phyloP scores from a whole-genome alignment of 805 yeast genomes.

The Saccharomycopsis oosterbeekiorum region DNA sequence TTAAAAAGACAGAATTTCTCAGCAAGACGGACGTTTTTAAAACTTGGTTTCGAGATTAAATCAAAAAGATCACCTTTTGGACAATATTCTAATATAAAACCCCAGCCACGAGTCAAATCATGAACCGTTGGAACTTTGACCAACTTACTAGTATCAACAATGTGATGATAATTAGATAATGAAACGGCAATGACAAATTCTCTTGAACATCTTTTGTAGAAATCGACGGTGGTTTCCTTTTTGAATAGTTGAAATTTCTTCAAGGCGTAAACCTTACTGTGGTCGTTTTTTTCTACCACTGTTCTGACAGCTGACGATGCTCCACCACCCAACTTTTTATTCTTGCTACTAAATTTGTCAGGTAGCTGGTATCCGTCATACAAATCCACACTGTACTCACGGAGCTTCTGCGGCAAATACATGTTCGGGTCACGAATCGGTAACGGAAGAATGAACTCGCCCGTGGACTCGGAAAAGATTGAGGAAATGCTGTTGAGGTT shows the following conservation, averaged over 20 bases:
- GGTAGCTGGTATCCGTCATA: slow-evolving; percentile 45
- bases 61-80: slow-evolving; percentile 76
- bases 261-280: slow-evolving; percentile 43
- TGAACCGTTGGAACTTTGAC: slow-evolving; percentile 48
- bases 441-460: slow-evolving; percentile 33
- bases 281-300: slow-evolving; percentile 27
- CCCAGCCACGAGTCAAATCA: slow-evolving; percentile 60
- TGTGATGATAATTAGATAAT: slow-evolving; percentile 47
- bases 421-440: slow-evolving; percentile 62
- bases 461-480: background rate
- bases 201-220: slow-evolving; percentile 52
- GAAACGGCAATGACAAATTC: slow-evolving; percentile 55
- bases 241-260: slow-evolving; percentile 52
- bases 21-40: slow-evolving; percentile 43
- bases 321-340: slow-evolving; percentile 55
- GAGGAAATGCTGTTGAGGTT: background rate
- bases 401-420: slow-evolving; percentile 44
- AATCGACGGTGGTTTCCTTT: slow-evolving; percentile 54
- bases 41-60: slow-evolving; percentile 46
- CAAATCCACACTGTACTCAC: slow-evolving; percentile 39
- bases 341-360: slow-evolving; percentile 27
- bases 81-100: slow-evolving; percentile 90
- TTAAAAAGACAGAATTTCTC: slow-evolving; percentile 69
- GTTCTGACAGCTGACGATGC: slow-evolving; percentile 61
- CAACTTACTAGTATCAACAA: slow-evolving; percentile 45